phyloP scores from a whole-genome alignment of 371 early-diverging fungal species.

The Rhizopus delemar region DNA sequence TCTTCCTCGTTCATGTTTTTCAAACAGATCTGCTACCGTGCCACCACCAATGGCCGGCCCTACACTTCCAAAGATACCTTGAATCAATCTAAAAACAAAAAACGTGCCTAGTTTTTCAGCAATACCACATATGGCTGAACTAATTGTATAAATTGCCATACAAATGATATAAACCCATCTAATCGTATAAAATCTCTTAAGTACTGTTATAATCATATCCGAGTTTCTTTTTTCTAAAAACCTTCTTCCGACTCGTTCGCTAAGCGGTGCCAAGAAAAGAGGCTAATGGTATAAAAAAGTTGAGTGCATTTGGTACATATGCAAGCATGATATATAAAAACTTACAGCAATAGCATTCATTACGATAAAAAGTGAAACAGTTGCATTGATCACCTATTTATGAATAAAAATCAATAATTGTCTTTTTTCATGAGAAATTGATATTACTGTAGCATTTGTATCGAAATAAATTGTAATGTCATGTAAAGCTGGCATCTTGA shows the following conservation, averaged over 20 bases:
- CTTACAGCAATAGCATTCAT: conserved; percentile 30
- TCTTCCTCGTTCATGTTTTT: conserved; percentile 40
- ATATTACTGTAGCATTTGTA: conserved; percentile 21
- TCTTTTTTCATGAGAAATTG: neutral
- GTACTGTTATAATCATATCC: neutral
- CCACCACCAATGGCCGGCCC: conserved; percentile 50
- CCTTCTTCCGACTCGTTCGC: conserved; percentile 42
- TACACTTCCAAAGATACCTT: conserved; percentile 39
- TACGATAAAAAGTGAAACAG: conserved; percentile 18
- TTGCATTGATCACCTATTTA: conserved; percentile 19
- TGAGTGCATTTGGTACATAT: neutral
- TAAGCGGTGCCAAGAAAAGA: conserved; percentile 40
- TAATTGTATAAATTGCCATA: conserved; percentile 31
- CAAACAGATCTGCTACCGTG: conserved; percentile 41
- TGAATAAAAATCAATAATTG: neutral
- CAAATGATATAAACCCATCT: conserved; percentile 33
- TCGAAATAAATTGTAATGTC: conserved; percentile 28
- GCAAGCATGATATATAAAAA: no score
- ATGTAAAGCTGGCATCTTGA: conserved; percentile 39
- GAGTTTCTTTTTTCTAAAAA: conserved; percentile 17
- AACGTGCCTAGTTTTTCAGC: conserved; percentile 34
- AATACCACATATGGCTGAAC: conserved; percentile 38
- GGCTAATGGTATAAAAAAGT: conserved; percentile 17
- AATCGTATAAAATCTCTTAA: conserved; percentile 3
- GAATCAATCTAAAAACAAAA: conserved; percentile 41